Evolutionary conservation across 208 protist genomes (phyloP).

Genomic region (Leishmania martiniquensis): DNA sequence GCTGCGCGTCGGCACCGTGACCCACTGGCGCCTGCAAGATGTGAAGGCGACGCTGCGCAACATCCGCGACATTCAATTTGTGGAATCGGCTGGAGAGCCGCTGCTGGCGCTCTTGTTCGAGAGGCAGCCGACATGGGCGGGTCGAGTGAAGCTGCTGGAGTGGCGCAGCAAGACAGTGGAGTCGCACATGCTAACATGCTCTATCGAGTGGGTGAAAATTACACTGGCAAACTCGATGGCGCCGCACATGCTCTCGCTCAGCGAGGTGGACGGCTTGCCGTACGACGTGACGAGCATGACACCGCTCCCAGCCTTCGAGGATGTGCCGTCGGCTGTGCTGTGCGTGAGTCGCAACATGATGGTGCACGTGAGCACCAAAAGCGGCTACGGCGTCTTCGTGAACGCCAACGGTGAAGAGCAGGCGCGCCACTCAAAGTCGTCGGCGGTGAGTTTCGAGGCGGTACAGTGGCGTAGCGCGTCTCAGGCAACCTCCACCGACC

Average conservation of each 20-base stretch:
- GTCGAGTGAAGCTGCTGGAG: conserved; percentile 82
- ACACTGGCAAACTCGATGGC: conserved; percentile 36
- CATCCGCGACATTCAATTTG: conserved; percentile 88
- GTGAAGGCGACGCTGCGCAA: conserved; percentile 68
- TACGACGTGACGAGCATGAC: conserved; percentile 85
- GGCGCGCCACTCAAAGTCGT: conserved; percentile 47
- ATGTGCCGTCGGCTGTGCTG: conserved; percentile 73
- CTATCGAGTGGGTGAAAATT: conserved; percentile 76
- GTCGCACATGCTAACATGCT: conserved; percentile 80
- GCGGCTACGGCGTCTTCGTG: conserved; percentile 75
- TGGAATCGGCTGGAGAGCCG: conserved; percentile 77
- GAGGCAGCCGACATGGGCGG: conserved; percentile 78
- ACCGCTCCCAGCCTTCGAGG: conserved; percentile 60
- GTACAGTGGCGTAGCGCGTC: conserved; percentile 53
- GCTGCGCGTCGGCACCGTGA: conserved; percentile 48
- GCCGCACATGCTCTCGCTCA: conserved; percentile 68
- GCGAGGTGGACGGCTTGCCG: conserved; percentile 81
- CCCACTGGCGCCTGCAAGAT: conserved; percentile 38
- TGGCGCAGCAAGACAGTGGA: conserved; percentile 80
- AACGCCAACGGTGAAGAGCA: conserved; percentile 81
- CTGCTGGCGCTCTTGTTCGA: conserved; percentile 84
- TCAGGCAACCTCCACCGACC: conserved; percentile 46
- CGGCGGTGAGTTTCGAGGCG: conserved; percentile 46
- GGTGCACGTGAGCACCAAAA: conserved; percentile 80
- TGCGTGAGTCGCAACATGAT: conserved; percentile 77